Evolutionary conservation across 805 yeast genomes (phyloP).

Genomic region (Monosporozyma aerobia): DNA sequence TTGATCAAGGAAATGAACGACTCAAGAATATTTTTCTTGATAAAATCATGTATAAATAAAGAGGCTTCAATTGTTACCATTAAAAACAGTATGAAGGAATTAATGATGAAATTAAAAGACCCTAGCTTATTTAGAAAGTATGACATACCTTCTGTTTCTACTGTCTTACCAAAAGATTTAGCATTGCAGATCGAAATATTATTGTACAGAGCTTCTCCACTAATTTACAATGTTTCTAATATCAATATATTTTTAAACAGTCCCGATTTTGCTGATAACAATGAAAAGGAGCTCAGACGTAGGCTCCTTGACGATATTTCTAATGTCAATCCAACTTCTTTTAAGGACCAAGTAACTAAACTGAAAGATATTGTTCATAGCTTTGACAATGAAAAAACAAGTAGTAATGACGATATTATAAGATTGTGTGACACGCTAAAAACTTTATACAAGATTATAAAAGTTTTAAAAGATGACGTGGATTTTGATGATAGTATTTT

Average conservation of each 20-base stretch:
- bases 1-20: conserved; percentile 48
- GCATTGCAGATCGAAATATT: conserved; percentile 46
- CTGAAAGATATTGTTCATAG: conserved; percentile 34
- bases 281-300: conserved; percentile 31
- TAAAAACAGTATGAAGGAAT: conserved; percentile 52
- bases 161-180: conserved; percentile 41
- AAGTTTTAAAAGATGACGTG: conserved; percentile 40
- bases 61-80: conserved; percentile 55
- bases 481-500: conserved; percentile 37
- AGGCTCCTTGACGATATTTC: conserved; percentile 54
- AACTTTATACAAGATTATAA: conserved; percentile 51
- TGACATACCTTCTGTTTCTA: conserved; percentile 24
- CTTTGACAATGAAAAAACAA: conserved; percentile 9
- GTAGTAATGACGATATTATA: conserved; percentile 11
- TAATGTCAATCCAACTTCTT: conserved; percentile 48
- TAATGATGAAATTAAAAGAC: conserved; percentile 47
- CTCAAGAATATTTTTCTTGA: conserved; percentile 46
- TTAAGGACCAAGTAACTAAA: conserved; percentile 48
- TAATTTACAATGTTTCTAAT: conserved; percentile 58
- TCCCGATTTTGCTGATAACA: conserved; percentile 24
- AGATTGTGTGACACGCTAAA: conserved; percentile 38
- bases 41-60: conserved; percentile 44
- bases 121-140: conserved; percentile 37
- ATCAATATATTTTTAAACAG: conserved; percentile 42
- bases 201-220: conserved; percentile 50